Base-by-base conservation (phyloP, 306 rosid species). In the Abrus pulchellus region DNA sequence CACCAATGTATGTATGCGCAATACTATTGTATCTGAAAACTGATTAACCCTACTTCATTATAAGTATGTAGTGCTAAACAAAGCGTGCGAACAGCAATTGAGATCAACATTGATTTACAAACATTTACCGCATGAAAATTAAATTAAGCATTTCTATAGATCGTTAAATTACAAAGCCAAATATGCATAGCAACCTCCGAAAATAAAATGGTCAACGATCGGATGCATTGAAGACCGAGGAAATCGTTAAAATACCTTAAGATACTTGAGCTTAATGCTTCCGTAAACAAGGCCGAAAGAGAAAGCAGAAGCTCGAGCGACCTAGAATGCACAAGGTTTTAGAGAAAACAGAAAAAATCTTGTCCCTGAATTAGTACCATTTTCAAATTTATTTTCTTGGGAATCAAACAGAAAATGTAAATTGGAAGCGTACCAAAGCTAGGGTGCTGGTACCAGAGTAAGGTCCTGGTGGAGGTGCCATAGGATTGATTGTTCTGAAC, bases 361-460 rank as follows among this genome's bases (percentile, higher is more conserved):
- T 9, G 1, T 10, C 5, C 11, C 45, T 49, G 14, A 62, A 50
- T 69, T 29, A 1, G 30, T 1, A 11, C 9, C 52, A 13, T 27
- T 5, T 14, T 8, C 5, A 20, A 41, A 9, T 3, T 12, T n/a
- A 4, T 38, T 60, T 64, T 56, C 45, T n/a, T 5, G 47, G 49
- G 30, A 79, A 74, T 49, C 11, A 74, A 64, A 64, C 5, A 49
- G 49, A 54, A 44, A 55, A 48, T 6, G 50, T 72, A 12, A 65
- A 77, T 0, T 0, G 1, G 28, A 20, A 9, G 27, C 62, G 11
- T 86, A 94, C 98, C 93, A 94, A 83, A 79, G 98, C 93, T 6
- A 94, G 90, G 63, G 98, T 92, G 88, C 98, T 94, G 73, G 90
- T 87, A 9, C 98, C 98, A 20, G 98, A 94, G 81, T 94, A 94